Base-by-base conservation (phyloP, 2,329 filamentous ascomycete genomes). In the Huntiella decipiens region DNA sequence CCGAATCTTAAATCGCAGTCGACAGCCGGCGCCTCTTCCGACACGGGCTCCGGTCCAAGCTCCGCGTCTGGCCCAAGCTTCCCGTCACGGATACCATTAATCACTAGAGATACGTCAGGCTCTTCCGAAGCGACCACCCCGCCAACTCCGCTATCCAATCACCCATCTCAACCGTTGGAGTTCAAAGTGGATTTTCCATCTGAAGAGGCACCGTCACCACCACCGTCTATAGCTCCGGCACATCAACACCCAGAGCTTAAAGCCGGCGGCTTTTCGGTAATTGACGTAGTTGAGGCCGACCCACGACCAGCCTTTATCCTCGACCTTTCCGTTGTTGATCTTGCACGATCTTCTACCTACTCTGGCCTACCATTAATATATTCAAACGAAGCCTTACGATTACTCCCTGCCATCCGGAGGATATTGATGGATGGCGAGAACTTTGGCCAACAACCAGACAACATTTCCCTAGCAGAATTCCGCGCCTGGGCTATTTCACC, bases 221-320 rank as follows among this genome's bases (percentile, higher is more conserved):
- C 34, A 36, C 34, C 12, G 12, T 6, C 34, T 36, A n/a, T 15
- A 16, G 34, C 34, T 36, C 34, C 34, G 12, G 34, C 34, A 6
- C 8, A 42, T 3, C 22, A 42, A 15, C 19, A 42, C 12, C 39
- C 39, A n/a, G 11, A n/a, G 3, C 39, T 42, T 28, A 28, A 7
- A 7, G 22, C 22, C 4, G 72, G 73, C 37, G 70, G 71, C 19
- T 66, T 86, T 44, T 77, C 79, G 17, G 68, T 84, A 7, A 61
- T 79, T 15, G 83, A 88, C 57, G 63, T 88, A 35, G 60, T 91
- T 36, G 82, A 88, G 55, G 73, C 81, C 52, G 83, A 91, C 56
- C 73, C 79, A 43, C 67, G 83, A 40, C 83, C 82, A 2, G 82
- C 79, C 0, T 84, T 88, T 54, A 70, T 88, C 37, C 66, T 88